A percentile compares a stretch with the other conserved stretches of the same genome.
These are phyloP conservation scores for Xylaria hypoxylon DNA, from an alignment of 2,329 filamentous ascomycete species.

Conservation along the genomic window DNA sequence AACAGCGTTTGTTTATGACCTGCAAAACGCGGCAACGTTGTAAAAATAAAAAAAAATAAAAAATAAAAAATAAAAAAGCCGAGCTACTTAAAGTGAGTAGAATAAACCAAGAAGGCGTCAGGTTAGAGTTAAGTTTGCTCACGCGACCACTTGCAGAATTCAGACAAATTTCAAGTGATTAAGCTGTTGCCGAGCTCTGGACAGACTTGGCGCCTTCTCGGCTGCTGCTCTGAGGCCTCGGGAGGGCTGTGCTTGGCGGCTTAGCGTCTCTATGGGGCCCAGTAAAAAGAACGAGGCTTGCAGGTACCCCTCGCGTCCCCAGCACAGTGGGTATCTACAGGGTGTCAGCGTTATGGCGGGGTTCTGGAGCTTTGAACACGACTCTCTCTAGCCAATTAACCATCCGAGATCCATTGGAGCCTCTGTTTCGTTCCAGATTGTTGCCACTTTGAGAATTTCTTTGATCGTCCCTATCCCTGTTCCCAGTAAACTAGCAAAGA, in stretches of 20 bases:
- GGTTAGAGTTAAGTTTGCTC: slow-evolving; percentile 32
- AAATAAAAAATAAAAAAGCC: neutral
- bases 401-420: neutral
- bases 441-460: slow-evolving; percentile 36
- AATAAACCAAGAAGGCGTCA: neutral
- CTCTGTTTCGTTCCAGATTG: slow-evolving; percentile 9
- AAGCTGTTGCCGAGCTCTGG: slow-evolving; percentile 25
- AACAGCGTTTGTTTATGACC: neutral
- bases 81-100: neutral
- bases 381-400: slow-evolving; percentile 11
- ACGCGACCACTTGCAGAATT: slow-evolving; percentile 48
- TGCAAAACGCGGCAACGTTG: slow-evolving; percentile 1
- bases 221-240: slow-evolving; percentile 8
- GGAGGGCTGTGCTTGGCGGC: slow-evolving; percentile 12
- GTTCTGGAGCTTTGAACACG: slow-evolving; percentile 6
- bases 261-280: neutral
- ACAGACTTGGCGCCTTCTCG: slow-evolving; percentile 17
- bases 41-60: no score
- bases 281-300: slow-evolving; percentile 17
- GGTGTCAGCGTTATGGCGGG: slow-evolving; percentile 7
- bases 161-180: slow-evolving; percentile 21
- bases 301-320: slow-evolving; percentile 13
- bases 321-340: slow-evolving; percentile 8
- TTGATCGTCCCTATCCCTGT: slow-evolving; percentile 20
- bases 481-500: slow-evolving; percentile 3